Evolutionary conservation across 2,329 filamentous ascomycete species (phyloP).

Genomic region (Parastagonospora avenae): DNA sequence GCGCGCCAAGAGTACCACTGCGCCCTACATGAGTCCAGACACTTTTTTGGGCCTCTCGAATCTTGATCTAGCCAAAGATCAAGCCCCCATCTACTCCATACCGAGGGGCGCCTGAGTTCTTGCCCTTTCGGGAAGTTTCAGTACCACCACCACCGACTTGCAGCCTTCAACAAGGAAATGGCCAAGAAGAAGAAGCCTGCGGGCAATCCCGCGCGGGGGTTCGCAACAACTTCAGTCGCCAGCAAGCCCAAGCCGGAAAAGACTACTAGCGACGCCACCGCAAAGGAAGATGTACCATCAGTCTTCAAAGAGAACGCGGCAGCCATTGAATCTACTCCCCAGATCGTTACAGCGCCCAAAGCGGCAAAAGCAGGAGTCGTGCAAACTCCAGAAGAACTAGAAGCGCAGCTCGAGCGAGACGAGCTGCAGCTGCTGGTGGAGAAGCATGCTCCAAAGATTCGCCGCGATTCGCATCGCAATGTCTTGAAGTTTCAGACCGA

Average conservation of each 20-base stretch:
- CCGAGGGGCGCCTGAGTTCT: conserved; percentile 25
- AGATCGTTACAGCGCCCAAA: conserved; percentile 11
- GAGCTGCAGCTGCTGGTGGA: conserved; percentile 88
- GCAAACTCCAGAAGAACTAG: conserved; percentile 83
- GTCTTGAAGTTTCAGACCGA: conserved; percentile 82
- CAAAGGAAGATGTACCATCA: conserved; percentile 8
- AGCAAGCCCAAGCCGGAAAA: conserved; percentile 70
- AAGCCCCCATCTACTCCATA: conserved; percentile 45
- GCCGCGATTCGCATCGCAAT: conserved; percentile 78
- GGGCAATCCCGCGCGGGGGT: conserved; percentile 86
- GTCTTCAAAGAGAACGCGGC: conserved; percentile 20
- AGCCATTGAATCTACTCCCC: conserved; percentile 7
- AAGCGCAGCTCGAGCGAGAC: conserved; percentile 85
- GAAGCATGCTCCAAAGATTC: conserved; percentile 77
- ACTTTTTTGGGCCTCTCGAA: conserved; percentile 29
- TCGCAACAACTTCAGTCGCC: conserved; percentile 90
- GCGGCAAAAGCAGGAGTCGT: conserved; percentile 48
- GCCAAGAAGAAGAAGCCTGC: conserved; percentile 93
- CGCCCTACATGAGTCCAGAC: conserved; percentile 42
- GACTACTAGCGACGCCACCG: conserved; percentile 20
- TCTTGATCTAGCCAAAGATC: conserved; percentile 43
- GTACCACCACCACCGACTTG: conserved; percentile 1
- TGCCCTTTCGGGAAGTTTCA: conserved; percentile 18
- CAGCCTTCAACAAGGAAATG: conserved; percentile 56
- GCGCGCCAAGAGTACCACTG: conserved; percentile 3